Evolutionary conservation across 257 asterid genomes (phyloP), one percentile per base, ranked within the genome.

Genomic region (Penstemon newberryi): DNA sequence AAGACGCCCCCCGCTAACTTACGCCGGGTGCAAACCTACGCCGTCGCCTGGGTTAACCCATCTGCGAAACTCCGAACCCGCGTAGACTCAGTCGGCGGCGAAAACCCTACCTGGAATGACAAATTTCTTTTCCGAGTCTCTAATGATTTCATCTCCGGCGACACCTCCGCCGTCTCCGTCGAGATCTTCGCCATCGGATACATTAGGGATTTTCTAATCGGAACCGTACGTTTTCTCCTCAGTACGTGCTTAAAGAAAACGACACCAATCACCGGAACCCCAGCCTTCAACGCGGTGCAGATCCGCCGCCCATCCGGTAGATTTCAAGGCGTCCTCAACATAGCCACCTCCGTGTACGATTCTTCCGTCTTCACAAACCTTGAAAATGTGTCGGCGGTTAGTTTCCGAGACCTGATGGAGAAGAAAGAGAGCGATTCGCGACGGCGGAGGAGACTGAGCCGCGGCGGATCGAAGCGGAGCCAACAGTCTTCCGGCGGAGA

Each of bases 41-140:
- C 96, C 53, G 47, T 87, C 50, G 75, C 87, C 15, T 88, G 97
- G 92, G 83, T 91, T 47, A 73, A 87, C 76, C 75, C 96, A 0
- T 72, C 85, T 1, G 58, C 70, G n/a, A 93, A 90, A 76, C 96
- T 93, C 72, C 90, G 89, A n/a, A 83, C 96, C 47, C 77, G 82
- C 4, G 66, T 83, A 38, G 99, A 94, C 70, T 79, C 83, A 1
- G 60, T 82, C 54, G 93, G 93, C 15, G 83, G 87, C 53, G 96
- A 83, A 45, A 91, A 89, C 73, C 97, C 99, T 40, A 87, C 87
- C 57, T 91, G 97, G 99, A 91, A 94, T 78, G 99, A 90, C 79
- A 89, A 86, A 38, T 93, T 93, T 66, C 91, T 90, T 59, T 93
- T 93, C 77, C 83, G 92, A 8, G 95, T 90, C 42, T 73, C 89